Percentiles rank a stretch among this genome's conserved stretches.
These are phyloP conservation scores for Cyberlindnera maritima DNA, from an alignment of 805 yeast species.

Conservation along the genomic window DNA sequence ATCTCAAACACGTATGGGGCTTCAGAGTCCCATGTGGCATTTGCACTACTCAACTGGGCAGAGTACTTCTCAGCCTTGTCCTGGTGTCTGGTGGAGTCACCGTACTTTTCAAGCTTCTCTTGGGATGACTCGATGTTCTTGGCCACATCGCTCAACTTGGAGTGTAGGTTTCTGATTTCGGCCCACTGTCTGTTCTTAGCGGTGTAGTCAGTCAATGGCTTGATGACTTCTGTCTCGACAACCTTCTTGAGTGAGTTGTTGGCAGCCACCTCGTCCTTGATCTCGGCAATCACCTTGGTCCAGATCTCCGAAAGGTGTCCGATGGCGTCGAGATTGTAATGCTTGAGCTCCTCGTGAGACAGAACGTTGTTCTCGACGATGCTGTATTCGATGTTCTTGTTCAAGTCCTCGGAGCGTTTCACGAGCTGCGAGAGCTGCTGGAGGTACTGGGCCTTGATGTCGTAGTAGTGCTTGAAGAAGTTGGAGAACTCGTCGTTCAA, in stretches of 20 bases:
- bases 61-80: conserved; percentile 33
- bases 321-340: conserved; percentile 45
- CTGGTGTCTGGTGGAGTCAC: conserved; percentile 21
- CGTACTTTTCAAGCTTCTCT: conserved; percentile 38
- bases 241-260: conserved; percentile 45
- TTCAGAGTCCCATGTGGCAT: conserved; percentile 67
- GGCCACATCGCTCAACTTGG: conserved; percentile 43
- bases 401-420: conserved; percentile 29
- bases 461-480: conserved; percentile 48
- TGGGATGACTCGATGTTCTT: conserved; percentile 39
- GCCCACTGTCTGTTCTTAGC: conserved; percentile 53
- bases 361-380: conserved; percentile 38
- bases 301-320: conserved; percentile 45
- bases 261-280: conserved; percentile 45
- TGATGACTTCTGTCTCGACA: conserved; percentile 53
- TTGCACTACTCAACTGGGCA: conserved; percentile 42
- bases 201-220: conserved; percentile 51
- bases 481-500: conserved; percentile 60
- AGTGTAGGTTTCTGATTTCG: conserved; percentile 47
- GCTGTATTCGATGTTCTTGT: conserved; percentile 31
- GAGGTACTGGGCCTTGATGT: conserved; percentile 24
- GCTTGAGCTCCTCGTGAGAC: conserved; percentile 44
- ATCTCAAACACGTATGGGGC: conserved; percentile 76
- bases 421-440: conserved; percentile 22
- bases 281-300: conserved; percentile 39